Percentiles rank a stretch among this genome's conserved stretches.
Evolutionary conservation across 371 early-diverging fungal genomes (phyloP).

Genomic region (Mucor sp.): DNA sequence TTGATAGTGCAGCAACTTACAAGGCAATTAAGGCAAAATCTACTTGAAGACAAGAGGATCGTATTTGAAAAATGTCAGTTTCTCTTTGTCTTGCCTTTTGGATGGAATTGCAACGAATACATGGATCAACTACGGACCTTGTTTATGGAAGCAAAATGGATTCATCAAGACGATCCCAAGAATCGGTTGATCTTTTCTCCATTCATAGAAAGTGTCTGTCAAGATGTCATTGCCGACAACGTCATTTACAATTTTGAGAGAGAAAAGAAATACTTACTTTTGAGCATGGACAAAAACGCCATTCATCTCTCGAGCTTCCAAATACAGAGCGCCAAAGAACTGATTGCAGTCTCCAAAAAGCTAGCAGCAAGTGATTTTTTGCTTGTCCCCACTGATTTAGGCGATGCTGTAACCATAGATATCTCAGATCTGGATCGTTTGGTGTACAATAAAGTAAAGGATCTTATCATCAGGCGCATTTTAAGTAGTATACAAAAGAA

Average conservation of each 20-base stretch:
- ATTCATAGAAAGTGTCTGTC: not conserved
- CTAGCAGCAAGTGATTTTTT: not conserved
- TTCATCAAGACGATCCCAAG: not conserved
- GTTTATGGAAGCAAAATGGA: not conserved
- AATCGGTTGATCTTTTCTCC: not conserved
- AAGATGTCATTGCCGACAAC: not conserved
- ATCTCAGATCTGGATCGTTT: not conserved
- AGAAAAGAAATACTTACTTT: not conserved
- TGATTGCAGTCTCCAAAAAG: not conserved
- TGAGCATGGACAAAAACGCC: not conserved
- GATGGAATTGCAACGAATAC: not conserved
- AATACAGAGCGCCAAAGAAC: not conserved
- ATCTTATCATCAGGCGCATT: not conserved
- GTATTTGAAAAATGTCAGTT: not conserved
- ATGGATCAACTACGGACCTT: not conserved
- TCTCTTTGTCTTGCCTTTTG: not conserved
- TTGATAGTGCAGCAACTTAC: not conserved
- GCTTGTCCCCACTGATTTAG: not conserved
- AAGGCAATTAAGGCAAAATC: not conserved
- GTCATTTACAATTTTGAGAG: not conserved
- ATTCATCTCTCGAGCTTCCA: not conserved
- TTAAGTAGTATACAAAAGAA: not conserved
- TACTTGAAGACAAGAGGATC: not conserved
- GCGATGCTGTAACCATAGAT: not conserved
- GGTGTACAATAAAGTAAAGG: not conserved